These are phyloP conservation scores for Ogataea pignaliae DNA, from an alignment of 805 yeast species.

Conservation along the genomic window DNA sequence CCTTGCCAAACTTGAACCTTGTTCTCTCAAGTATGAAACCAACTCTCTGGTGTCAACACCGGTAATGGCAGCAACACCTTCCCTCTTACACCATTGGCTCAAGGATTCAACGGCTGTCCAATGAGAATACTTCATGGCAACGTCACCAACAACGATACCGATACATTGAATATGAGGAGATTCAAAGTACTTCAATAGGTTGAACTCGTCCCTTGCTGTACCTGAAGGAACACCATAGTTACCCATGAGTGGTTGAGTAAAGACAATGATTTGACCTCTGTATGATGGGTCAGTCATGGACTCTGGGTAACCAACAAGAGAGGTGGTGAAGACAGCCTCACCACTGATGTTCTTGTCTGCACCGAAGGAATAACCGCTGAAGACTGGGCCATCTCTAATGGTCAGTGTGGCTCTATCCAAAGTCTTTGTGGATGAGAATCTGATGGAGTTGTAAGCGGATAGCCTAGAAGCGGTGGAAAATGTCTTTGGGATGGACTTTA, in stretches of 20 bases:
- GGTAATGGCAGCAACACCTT: slow-evolving; percentile 92
- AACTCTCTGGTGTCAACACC: slow-evolving; percentile 97
- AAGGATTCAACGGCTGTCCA: slow-evolving; percentile 99
- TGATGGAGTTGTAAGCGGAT: slow-evolving; percentile 7
- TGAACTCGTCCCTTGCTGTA: slow-evolving; percentile 73
- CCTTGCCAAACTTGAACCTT: slow-evolving; percentile 90
- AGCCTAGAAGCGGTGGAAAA: slow-evolving; percentile 2
- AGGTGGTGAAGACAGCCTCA: slow-evolving; percentile 97
- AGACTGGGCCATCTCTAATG: slow-evolving; percentile 88
- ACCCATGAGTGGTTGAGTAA: slow-evolving; percentile 96
- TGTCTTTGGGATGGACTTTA: slow-evolving; percentile 2
- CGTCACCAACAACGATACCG: slow-evolving; percentile 95
- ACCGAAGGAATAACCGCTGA: slow-evolving; percentile 93
- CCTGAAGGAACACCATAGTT: slow-evolving; percentile 97
- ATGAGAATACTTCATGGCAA: slow-evolving; percentile 93
- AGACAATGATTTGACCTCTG: slow-evolving; percentile 92
- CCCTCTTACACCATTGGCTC: slow-evolving; percentile 93
- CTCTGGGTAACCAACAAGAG: slow-evolving; percentile 97
- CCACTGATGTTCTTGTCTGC: slow-evolving; percentile 91
- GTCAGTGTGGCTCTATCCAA: slow-evolving; percentile 85
- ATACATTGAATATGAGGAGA: slow-evolving; percentile 88
- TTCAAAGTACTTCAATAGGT: slow-evolving; percentile 86
- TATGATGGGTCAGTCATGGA: slow-evolving; percentile 99
- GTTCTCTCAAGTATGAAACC: slow-evolving; percentile 89
- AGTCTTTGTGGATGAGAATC: slow-evolving; percentile 28